Percentiles rank a stretch among this genome's conserved stretches.
Evolutionary conservation across 371 early-diverging fungal genomes (phyloP).

Genomic region (Fennellomyces sp.): DNA sequence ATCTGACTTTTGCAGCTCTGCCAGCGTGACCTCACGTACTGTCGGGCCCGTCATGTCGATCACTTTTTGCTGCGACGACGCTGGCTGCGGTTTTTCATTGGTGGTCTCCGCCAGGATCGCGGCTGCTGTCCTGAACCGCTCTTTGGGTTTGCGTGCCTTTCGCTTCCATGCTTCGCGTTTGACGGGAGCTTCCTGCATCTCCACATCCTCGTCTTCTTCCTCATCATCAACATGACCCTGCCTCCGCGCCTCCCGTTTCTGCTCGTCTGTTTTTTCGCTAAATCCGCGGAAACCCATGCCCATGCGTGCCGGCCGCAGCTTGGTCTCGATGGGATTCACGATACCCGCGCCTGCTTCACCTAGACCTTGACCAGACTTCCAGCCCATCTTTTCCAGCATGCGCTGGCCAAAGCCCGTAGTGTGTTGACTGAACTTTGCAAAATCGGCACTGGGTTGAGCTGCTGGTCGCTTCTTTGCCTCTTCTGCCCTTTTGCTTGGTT

Average conservation of each 20-base stretch:
- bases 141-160: constrained; percentile 39
- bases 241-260: constrained; percentile 49
- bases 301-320: constrained; percentile 77
- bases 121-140: constrained; percentile 74
- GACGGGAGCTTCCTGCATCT: constrained; percentile 9
- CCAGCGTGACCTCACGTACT: constrained; percentile 62
- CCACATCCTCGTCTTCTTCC: constrained; percentile 26
- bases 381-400: constrained; percentile 87
- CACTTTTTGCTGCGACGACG: constrained; percentile 63
- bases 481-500: background rate
- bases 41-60: constrained; percentile 83
- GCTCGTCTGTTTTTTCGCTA: constrained; percentile 66
- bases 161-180: constrained; percentile 59
- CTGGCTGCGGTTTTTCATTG: constrained; percentile 23
- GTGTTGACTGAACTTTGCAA: constrained; percentile 77
- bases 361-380: constrained; percentile 73
- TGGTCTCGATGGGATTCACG: constrained; percentile 86
- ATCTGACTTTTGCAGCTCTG: constrained; percentile 45
- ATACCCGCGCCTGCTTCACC: constrained; percentile 86
- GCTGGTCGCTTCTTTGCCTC: background rate
- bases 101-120: constrained; percentile 54
- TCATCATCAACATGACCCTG: constrained; percentile 23
- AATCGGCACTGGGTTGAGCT: constrained; percentile 58
- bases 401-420: constrained; percentile 77
- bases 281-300: constrained; percentile 83